A percentile compares a stretch with the other conserved stretches of the same genome.
Conservation (phyloP, 1,284 basidiomycete species). For the Bothia castanella region DNA sequence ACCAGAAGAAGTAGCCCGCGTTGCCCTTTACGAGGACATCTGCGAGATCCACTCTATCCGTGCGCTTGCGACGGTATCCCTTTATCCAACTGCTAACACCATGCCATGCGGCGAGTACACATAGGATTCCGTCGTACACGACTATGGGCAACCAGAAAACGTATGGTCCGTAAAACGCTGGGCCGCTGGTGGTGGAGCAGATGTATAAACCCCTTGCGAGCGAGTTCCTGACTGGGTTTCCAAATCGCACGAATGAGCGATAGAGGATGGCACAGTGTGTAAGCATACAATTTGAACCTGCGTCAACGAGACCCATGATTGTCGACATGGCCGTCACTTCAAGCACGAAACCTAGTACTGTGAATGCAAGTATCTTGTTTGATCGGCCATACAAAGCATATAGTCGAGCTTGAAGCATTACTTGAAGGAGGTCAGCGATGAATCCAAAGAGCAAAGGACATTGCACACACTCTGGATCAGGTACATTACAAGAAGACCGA, state of each 20-base stretch:
- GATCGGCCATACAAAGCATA: conserved; percentile 18
- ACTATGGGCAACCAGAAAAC: not conserved
- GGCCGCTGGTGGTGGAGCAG: not conserved
- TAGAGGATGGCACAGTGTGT: too few relatives aligned
- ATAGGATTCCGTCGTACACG: not conserved
- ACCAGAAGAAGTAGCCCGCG: not conserved
- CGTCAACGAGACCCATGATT: conserved; percentile 3
- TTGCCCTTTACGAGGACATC: not conserved
- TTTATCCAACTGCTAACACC: not conserved
- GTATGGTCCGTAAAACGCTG: not conserved
- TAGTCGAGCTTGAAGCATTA: conserved; percentile 16
- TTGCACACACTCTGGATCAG: conserved; percentile 16
- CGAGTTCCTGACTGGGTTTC: too few relatives aligned
- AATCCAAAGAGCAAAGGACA: not conserved
- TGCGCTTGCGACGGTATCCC: not conserved
- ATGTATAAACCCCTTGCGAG: too few relatives aligned
- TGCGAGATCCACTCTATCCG: not conserved
- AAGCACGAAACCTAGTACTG: conserved; percentile 12
- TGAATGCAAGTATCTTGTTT: conserved; percentile 7
- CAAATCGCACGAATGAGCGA: too few relatives aligned
- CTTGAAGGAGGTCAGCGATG: conserved; percentile 6
- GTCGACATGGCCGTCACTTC: conserved; percentile 6
- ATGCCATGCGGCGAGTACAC: not conserved
- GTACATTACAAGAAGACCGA: not conserved
- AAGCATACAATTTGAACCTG: conserved; percentile 8